A percentile compares a stretch with the other conserved stretches of the same genome.
These are phyloP conservation scores for Alloteropsis angusta DNA, from an alignment of 202 grass and related monocot species.

Conservation along the genomic window DNA sequence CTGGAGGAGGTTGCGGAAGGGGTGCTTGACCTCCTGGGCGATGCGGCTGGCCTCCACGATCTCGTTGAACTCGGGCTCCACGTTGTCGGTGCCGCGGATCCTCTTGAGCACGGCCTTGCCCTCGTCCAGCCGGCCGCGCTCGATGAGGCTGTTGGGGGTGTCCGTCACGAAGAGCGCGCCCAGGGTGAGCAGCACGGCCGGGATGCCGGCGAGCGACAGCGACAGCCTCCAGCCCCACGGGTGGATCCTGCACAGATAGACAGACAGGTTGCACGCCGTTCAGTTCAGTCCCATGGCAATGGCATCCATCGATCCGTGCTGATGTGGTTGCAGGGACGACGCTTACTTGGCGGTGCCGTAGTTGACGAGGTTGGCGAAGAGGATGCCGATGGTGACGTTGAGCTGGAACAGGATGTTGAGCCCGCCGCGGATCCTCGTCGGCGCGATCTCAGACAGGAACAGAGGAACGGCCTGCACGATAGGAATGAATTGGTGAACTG, in stretches of 20 bases:
- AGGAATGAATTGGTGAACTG: not conserved
- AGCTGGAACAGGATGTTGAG: conserved; percentile 96
- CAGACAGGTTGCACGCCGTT: no score
- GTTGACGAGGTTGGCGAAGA: conserved; percentile 76
- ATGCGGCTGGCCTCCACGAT: conserved; percentile 66
- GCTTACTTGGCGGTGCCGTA: conserved; percentile 57
- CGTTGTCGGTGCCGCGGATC: conserved; percentile 58
- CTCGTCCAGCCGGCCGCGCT: conserved; percentile 53
- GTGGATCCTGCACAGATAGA: conserved; percentile 39
- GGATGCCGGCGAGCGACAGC: conserved; percentile 56
- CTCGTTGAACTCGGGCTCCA: conserved; percentile 71
- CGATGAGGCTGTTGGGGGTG: conserved; percentile 82
- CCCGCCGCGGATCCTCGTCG: conserved; percentile 68
- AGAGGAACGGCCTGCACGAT: conserved; percentile 64
- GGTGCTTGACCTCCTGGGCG: conserved; percentile 65
- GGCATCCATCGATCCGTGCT: not conserved
- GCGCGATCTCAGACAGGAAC: conserved; percentile 79
- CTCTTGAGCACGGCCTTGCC: conserved; percentile 56
- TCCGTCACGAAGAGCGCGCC: conserved; percentile 61
- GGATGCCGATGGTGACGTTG: conserved; percentile 83
- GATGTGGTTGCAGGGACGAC: not conserved
- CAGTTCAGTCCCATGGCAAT: not conserved
- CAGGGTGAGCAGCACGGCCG: conserved; percentile 51
- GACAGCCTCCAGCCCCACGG: conserved; percentile 70
- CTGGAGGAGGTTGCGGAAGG: conserved; percentile 62